Percentiles rank a stretch among this genome's conserved stretches.
phyloP scores from a whole-genome alignment of 2,329 filamentous ascomycete genomes.

The Colletotrichum sp. region DNA sequence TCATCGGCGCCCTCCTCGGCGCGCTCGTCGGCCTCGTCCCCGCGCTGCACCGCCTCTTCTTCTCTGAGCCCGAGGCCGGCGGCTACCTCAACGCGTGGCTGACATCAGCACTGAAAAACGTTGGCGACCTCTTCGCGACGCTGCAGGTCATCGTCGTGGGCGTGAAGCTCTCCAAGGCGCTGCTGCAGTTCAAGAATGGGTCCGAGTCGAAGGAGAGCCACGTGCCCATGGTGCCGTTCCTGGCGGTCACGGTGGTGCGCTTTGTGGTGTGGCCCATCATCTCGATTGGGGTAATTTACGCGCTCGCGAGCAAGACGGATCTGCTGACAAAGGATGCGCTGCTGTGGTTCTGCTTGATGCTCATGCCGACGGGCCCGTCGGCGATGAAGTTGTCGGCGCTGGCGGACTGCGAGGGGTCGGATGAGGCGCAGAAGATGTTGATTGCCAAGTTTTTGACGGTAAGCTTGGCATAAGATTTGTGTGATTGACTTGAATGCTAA shows the following conservation, averaged over 20 bases:
- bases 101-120: constrained; percentile 63
- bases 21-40: constrained; percentile 65
- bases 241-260: constrained; percentile 57
- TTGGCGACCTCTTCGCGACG: constrained; percentile 68
- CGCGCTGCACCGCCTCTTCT: constrained; percentile 65
- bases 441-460: constrained; percentile 49
- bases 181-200: constrained; percentile 36
- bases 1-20: constrained; percentile 65
- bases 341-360: constrained; percentile 64
- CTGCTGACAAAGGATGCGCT: constrained; percentile 63
- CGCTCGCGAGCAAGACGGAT: constrained; percentile 55
- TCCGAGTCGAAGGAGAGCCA: constrained; percentile 33
- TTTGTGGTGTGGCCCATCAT: constrained; percentile 64
- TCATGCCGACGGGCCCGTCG: constrained; percentile 52
- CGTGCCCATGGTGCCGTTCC: constrained; percentile 47
- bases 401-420: constrained; percentile 45
- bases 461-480: constrained; percentile 8
- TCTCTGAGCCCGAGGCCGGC: constrained; percentile 59
- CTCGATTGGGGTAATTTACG: constrained; percentile 57
- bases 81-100: constrained; percentile 72
- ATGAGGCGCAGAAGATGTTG: constrained; percentile 42
- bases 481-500: neutral
- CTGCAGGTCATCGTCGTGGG: constrained; percentile 71
- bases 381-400: constrained; percentile 53
- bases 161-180: constrained; percentile 64